Conservation (phyloP, 2,329 filamentous ascomycete genomes). For the Zopfia rhizophila region DNA sequence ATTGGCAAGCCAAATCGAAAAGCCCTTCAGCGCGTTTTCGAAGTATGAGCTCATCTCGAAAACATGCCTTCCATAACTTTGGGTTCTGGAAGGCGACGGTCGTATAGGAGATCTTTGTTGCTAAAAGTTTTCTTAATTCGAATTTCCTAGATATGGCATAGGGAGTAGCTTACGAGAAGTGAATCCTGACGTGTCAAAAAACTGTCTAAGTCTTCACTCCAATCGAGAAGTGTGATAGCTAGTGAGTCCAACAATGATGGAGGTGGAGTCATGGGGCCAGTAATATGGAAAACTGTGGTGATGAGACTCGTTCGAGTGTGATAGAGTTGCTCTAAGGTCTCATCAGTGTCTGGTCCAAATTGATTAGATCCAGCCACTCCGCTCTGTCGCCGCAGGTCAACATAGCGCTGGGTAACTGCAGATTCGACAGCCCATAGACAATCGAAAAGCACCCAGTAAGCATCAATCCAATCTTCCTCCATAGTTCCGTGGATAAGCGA, state of each 20-base stretch:
- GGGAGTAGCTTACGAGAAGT: constrained; percentile 23
- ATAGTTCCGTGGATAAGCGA: constrained; percentile 32
- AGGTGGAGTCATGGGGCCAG: constrained; percentile 30
- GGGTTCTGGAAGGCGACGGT: constrained; percentile 17
- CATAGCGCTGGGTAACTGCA: constrained; percentile 46
- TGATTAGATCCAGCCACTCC: constrained; percentile 18
- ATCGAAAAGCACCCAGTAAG: constrained; percentile 48
- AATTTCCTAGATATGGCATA: neutral
- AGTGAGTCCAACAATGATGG: constrained; percentile 33
- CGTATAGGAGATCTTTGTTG: constrained; percentile 18
- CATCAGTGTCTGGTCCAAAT: constrained; percentile 28
- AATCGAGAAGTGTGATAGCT: constrained; percentile 33
- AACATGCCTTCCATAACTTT: constrained; percentile 28
- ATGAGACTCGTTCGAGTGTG: constrained; percentile 35
- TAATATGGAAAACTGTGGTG: constrained; percentile 35
- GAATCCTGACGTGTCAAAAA: constrained; percentile 35
- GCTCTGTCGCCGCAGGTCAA: constrained; percentile 40
- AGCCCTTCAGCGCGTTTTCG: constrained; percentile 23
- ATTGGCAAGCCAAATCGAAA: constrained; percentile 28
- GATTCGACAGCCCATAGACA: constrained; percentile 48
- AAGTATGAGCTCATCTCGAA: constrained; percentile 27
- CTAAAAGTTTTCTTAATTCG: no score
- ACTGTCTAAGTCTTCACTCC: constrained; percentile 32
- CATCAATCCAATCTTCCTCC: constrained; percentile 43
- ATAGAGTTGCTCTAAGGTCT: constrained; percentile 32